Percentiles rank a stretch among this genome's conserved stretches.
These are phyloP conservation scores for Emiliania huxleyi DNA, from an alignment of 78 protist genomes.

Conservation along the genomic window DNA sequence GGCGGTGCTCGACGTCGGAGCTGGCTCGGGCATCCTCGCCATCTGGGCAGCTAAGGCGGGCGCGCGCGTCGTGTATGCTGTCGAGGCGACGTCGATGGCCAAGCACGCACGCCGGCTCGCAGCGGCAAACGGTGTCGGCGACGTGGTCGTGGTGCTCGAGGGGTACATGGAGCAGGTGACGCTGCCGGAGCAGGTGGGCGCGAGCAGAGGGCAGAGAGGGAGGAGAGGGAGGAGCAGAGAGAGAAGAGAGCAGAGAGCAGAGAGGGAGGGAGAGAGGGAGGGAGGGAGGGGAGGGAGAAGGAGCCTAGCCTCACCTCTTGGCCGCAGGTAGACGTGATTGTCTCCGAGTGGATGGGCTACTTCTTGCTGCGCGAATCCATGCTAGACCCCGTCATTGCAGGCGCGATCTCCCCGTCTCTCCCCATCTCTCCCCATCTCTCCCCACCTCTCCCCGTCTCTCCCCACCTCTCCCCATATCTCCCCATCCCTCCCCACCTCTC, in stretches of 20 bases:
- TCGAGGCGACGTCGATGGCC: background rate
- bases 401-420: too few species aligned
- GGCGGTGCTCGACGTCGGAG: constrained; percentile 20
- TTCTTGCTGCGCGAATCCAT: constrained; percentile 71
- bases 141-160: background rate
- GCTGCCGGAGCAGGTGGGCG: constrained; percentile 60
- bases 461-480: too few species aligned
- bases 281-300: too few species aligned
- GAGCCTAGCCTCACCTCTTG: too few species aligned
- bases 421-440: too few species aligned
- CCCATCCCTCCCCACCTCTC: too few species aligned
- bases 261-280: too few species aligned
- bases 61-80: background rate
- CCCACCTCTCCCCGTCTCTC: too few species aligned
- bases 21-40: constrained; percentile 21
- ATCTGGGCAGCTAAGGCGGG: constrained; percentile 10
- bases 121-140: background rate
- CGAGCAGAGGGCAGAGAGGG: too few species aligned
- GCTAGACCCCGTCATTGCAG: constrained; percentile 73
- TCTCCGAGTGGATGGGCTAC: constrained; percentile 83
- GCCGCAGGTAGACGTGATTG: constrained; percentile 71
- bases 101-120: background rate
- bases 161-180: background rate
- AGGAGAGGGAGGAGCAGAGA: too few species aligned
- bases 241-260: too few species aligned